These are phyloP conservation scores for Kregervanrija pseudodelftensis DNA, from an alignment of 805 yeast genomes.

Conservation along the genomic window DNA sequence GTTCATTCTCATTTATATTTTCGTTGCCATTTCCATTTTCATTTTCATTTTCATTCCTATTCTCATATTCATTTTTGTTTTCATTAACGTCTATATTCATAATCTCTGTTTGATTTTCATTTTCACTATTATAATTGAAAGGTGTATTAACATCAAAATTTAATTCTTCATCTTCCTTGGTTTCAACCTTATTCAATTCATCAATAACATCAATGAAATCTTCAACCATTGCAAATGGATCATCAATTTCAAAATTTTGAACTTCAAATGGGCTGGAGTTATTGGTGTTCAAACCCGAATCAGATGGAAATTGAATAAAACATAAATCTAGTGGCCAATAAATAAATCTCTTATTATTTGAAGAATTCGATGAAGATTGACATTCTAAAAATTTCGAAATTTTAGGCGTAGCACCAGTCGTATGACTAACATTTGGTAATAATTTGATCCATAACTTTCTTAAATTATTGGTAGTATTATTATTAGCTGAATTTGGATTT, in stretches of 20 bases:
- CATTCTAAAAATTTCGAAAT: constrained; percentile 46
- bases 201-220: constrained; percentile 21
- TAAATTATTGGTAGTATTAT: constrained; percentile 9
- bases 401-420: constrained; percentile 61
- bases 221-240: constrained; percentile 23
- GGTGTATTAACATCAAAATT: neutral
- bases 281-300: constrained; percentile 8
- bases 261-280: neutral
- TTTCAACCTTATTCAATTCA: constrained; percentile 9
- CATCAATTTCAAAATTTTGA: constrained; percentile 10
- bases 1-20: constrained; percentile 1
- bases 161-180: constrained; percentile 3
- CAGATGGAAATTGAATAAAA: constrained; percentile 42
- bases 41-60: neutral
- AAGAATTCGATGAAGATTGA: constrained; percentile 1
- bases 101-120: too few relatives aligned
- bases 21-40: constrained; percentile 9
- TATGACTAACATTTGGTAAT: constrained; percentile 59
- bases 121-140: neutral
- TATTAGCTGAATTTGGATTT: neutral
- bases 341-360: constrained; percentile 42
- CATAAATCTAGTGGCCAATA: constrained; percentile 72
- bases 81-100: too few relatives aligned
- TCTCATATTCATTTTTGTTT: too few relatives aligned
- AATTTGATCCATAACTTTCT: constrained; percentile 52